Evolutionary conservation across 805 yeast species (phyloP).

Genomic region (Wickerhamomyces tratensis): DNA sequence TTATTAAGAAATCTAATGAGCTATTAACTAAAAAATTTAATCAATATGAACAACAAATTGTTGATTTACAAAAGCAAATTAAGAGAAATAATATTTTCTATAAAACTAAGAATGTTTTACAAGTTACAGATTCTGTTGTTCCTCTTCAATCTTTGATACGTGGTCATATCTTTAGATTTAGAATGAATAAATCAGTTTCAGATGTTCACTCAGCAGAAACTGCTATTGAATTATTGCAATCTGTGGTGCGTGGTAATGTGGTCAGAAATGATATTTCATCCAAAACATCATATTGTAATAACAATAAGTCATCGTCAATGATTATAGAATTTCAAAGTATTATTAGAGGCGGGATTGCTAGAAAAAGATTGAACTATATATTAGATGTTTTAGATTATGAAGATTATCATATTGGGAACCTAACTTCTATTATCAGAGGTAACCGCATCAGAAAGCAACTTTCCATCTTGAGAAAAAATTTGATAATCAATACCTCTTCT

Average conservation of each 20-base stretch:
- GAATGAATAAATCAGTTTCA: slow-evolving; percentile 9
- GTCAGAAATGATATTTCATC: slow-evolving; percentile 4
- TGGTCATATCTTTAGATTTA: slow-evolving; percentile 19
- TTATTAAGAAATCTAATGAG: slow-evolving; percentile 18
- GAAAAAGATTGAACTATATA: slow-evolving; percentile 17
- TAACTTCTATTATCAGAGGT: slow-evolving; percentile 34
- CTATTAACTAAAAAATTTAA: slow-evolving; percentile 7
- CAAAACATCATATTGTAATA: background rate
- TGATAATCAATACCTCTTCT: slow-evolving; percentile 1
- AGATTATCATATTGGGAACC: slow-evolving; percentile 11
- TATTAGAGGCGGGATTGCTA: slow-evolving; percentile 33
- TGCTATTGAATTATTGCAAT: slow-evolving; percentile 27
- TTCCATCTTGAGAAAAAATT: background rate
- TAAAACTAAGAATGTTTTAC: background rate
- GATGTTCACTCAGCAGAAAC: slow-evolving; percentile 16
- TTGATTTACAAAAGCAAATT: slow-evolving; percentile 9
- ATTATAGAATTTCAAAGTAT: slow-evolving; percentile 44
- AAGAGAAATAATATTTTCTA: slow-evolving; percentile 4
- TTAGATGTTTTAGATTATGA: slow-evolving; percentile 18
- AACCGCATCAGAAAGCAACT: slow-evolving; percentile 20
- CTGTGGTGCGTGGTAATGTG: slow-evolving; percentile 22
- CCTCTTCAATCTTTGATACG: slow-evolving; percentile 29
- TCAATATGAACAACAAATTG: slow-evolving; percentile 8
- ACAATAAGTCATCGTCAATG: background rate
- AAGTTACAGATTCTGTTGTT: slow-evolving; percentile 11